Percentiles rank a stretch among this genome's conserved stretches.
phyloP scores from a whole-genome alignment of 805 yeast species.

The Kazachstania psychrophila region DNA sequence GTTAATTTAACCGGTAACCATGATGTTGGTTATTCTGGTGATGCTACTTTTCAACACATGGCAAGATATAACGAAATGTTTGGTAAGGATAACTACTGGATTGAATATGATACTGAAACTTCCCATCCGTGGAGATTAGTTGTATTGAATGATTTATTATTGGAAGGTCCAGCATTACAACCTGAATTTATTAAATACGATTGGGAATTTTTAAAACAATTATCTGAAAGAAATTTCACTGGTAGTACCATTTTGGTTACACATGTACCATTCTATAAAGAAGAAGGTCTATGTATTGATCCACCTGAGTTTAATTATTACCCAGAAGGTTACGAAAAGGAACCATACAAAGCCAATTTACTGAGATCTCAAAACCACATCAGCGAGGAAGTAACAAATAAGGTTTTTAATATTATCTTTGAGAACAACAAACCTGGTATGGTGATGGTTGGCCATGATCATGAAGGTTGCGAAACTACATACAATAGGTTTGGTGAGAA shows the following conservation, averaged over 20 bases:
- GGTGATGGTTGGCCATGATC: constrained; percentile 91
- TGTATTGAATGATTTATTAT: constrained; percentile 70
- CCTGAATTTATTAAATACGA: constrained; percentile 57
- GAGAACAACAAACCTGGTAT: constrained; percentile 61
- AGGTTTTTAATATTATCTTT: constrained; percentile 64
- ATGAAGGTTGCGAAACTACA: constrained; percentile 77
- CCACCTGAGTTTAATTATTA: constrained; percentile 68
- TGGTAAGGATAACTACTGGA: constrained; percentile 80
- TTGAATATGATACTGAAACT: constrained; percentile 54
- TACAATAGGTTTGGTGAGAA: constrained; percentile 39
- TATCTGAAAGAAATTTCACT: constrained; percentile 45
- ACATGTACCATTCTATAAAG: constrained; percentile 83
- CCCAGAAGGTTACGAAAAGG: constrained; percentile 41
- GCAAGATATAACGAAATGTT: constrained; percentile 63
- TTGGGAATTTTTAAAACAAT: constrained; percentile 60
- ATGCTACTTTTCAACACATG: constrained; percentile 86
- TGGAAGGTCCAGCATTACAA: constrained; percentile 87
- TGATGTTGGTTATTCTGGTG: constrained; percentile 93
- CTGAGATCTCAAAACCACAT: constrained; percentile 83
- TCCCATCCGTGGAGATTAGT: constrained; percentile 79
- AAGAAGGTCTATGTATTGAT: constrained; percentile 75
- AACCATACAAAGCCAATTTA: constrained; percentile 60
- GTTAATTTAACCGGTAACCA: constrained; percentile 90
- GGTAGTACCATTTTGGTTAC: constrained; percentile 81
- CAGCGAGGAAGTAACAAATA: constrained; percentile 53